A percentile compares a stretch with the other conserved stretches of the same genome.
Conservation (phyloP, 306 rosid species). For the Prunus salicina region DNA sequence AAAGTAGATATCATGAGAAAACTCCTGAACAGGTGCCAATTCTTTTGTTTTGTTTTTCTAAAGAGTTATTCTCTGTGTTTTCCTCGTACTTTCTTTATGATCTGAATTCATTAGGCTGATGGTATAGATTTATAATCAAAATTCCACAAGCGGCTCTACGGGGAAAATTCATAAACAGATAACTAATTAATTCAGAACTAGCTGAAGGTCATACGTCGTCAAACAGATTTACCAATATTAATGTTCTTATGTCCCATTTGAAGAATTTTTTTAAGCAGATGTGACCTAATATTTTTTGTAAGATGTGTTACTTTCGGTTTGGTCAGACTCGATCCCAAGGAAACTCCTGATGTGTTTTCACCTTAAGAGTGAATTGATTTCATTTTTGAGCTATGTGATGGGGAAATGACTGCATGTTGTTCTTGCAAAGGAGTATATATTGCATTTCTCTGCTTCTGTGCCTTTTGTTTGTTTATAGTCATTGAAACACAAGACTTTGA, state of each 20-base stretch:
- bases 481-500: too few species aligned
- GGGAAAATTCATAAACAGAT: background rate
- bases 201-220: background rate
- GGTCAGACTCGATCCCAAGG: too few species aligned
- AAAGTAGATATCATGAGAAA: slow-evolving; percentile 90
- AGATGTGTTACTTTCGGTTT: too few species aligned
- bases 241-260: too few species aligned
- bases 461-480: too few species aligned
- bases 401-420: too few species aligned
- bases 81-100: background rate
- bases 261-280: too few species aligned
- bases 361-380: background rate
- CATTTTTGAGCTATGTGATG: background rate
- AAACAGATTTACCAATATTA: too few species aligned
- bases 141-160: background rate
- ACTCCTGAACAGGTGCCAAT: slow-evolving; percentile 88
- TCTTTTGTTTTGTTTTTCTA: background rate
- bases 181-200: background rate
- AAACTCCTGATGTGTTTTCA: too few species aligned
- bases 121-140: background rate
- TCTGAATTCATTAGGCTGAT: background rate
- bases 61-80: background rate
- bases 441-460: too few species aligned
- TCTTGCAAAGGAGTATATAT: too few species aligned
- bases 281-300: too few species aligned